Evolutionary conservation across 148 eudicot genomes (phyloP), one percentile per base, ranked within the genome.

Genomic region (Vaccinium darrowii): DNA sequence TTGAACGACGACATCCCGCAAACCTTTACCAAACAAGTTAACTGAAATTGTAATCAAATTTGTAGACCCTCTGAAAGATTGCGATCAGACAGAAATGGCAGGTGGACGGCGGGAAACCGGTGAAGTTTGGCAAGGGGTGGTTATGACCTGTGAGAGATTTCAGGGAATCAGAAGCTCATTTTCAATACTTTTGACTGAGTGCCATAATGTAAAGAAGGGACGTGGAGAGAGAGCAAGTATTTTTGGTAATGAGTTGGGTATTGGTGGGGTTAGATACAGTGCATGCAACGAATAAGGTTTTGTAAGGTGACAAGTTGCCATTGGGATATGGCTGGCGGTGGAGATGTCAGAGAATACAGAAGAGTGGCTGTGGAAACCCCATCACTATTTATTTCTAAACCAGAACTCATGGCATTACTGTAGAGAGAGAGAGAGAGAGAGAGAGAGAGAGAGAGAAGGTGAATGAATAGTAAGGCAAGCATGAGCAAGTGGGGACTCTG

Each of bases 281-380:
- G 76, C 84, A 82, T 82, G 84, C 77, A 53, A 82, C 84, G 65
- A 82, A 71, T 82, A n/a, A 50, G 23, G 15, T 50, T 13, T 14
- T 3, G 5, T 2, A 30, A 49, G 14, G 47, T 52, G 78, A 71
- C 78, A 71, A 82, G 78, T 71, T 27, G 78, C 84, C 65, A 53
- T 67, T 15, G 83, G 56, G 51, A 18, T 49, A 53, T 72, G 84
- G 84, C 63, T 53, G 65, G 84, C 84, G 84, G 84, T 82, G 78
- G 84, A 82, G 78, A 71, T 82, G 84, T 82, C 84, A 82, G 84
- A 27, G 62, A 69, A 71, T 69, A 82, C 84, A 82, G 78, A 52
- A 0, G 27, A 67, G 25, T 71, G 30, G 50, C 72, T 21, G 36
- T 13, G 14, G 27, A 11, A 11, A 54, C 57, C 60, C 84, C 76